These are phyloP conservation scores for Diplodia seriata DNA, from an alignment of 2,329 filamentous ascomycete species.

Conservation along the genomic window DNA sequence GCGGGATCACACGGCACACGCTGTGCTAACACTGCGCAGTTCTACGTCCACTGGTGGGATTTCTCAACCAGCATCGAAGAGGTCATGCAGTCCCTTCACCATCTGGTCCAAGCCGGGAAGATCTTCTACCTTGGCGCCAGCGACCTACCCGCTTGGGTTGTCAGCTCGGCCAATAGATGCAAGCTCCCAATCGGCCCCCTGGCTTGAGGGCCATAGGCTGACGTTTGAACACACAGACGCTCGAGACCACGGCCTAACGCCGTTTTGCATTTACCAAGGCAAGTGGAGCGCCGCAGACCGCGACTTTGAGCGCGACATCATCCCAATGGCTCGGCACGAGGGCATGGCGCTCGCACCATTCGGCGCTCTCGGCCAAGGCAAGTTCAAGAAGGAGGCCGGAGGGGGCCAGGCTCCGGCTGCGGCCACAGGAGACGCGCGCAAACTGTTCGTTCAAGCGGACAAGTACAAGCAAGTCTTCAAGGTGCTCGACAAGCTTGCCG, in stretches of 20 bases:
- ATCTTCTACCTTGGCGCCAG: conserved; percentile 50
- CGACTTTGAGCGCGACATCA: conserved; percentile 73
- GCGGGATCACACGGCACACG: conserved; percentile 1
- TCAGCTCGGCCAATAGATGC: conserved; percentile 54
- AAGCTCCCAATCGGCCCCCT: conserved; percentile 33
- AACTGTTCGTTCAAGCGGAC: conserved; percentile 52
- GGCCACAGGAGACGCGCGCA: conserved; percentile 45
- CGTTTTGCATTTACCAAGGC: conserved; percentile 74
- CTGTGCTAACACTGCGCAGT: conserved; percentile 32
- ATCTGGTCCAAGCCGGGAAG: conserved; percentile 46
- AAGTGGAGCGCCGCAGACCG: conserved; percentile 66
- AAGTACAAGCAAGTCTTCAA: conserved; percentile 60
- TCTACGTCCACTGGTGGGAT: conserved; percentile 54
- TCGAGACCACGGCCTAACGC: conserved; percentile 70
- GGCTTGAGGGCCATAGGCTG: conserved; percentile 11
- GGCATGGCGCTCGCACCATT: conserved; percentile 68
- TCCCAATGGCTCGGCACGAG: conserved; percentile 69
- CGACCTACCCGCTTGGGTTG: conserved; percentile 52
- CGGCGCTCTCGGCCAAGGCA: conserved; percentile 60
- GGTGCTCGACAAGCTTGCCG: conserved; percentile 67
- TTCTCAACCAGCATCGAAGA: conserved; percentile 47
- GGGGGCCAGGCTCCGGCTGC: conserved; percentile 32
- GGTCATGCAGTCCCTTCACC: conserved; percentile 49
- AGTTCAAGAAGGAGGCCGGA: conserved; percentile 48
- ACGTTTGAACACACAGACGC: conserved; percentile 57